Evolutionary conservation across 2,329 filamentous ascomycete species (phyloP).

Genomic region (Epichloe hybrida): DNA sequence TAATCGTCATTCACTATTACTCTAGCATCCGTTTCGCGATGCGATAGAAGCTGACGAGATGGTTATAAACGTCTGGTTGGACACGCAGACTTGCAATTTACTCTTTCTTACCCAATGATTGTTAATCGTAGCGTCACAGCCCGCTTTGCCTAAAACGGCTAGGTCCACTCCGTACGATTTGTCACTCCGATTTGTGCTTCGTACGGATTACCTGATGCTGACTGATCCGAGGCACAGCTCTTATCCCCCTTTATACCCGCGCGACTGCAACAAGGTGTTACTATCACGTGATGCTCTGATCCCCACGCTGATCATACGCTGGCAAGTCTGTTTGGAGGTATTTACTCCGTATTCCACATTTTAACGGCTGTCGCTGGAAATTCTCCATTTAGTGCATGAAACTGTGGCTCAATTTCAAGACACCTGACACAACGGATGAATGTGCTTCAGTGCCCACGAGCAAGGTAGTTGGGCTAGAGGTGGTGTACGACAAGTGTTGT

Average conservation of each 20-base stretch:
- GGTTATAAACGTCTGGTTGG: not conserved
- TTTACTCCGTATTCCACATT: too few relatives aligned
- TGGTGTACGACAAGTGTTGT: too few relatives aligned
- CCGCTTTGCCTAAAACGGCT: not conserved
- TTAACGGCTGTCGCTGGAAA: too few relatives aligned
- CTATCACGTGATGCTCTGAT: not conserved
- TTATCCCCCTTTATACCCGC: too few relatives aligned
- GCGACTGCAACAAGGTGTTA: too few relatives aligned
- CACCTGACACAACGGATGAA: too few relatives aligned
- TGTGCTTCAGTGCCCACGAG: too few relatives aligned
- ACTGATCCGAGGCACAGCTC: not conserved
- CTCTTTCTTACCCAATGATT: conserved; percentile 3
- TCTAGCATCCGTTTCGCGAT: not conserved
- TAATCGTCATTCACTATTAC: not conserved
- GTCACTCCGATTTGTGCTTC: not conserved
- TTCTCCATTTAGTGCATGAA: too few relatives aligned
- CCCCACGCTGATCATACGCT: too few relatives aligned
- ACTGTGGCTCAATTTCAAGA: too few relatives aligned
- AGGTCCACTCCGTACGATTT: not conserved
- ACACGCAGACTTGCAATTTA: not conserved
- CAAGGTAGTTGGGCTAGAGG: too few relatives aligned
- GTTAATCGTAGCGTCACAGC: conserved; percentile 3
- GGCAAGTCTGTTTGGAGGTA: too few relatives aligned
- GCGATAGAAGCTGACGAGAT: conserved; percentile 6
- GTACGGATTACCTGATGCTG: conserved; percentile 3